A percentile compares a stretch with the other conserved stretches of the same genome.
These are phyloP conservation scores for Hypsizygus marmoreus DNA, from an alignment of 768 basidiomycete genomes.

Conservation along the genomic window DNA sequence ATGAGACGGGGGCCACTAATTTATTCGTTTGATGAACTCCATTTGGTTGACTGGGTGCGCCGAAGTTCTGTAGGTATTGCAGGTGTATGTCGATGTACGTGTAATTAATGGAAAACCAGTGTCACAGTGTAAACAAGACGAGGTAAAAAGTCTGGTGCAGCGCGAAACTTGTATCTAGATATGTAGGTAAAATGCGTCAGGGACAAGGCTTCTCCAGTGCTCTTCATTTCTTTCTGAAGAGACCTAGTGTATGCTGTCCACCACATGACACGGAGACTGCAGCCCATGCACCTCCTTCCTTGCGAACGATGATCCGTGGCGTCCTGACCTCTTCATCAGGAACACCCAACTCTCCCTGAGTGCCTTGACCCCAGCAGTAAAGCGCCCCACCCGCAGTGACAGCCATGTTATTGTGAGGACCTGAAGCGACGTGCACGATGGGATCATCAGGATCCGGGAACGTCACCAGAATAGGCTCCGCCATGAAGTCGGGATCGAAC, in stretches of 20 bases:
- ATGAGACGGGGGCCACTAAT: no score
- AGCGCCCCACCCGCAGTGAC: conserved; percentile 67
- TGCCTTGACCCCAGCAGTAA: conserved; percentile 79
- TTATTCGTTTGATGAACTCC: no score
- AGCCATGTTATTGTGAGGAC: conserved; percentile 72
- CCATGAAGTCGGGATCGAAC: conserved; percentile 57
- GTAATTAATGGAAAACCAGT: no score
- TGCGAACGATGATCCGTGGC: conserved; percentile 68
- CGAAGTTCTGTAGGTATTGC: no score
- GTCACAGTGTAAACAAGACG: no score
- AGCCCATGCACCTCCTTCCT: conserved; percentile 71
- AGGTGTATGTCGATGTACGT: no score
- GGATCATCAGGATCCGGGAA: conserved; percentile 69
- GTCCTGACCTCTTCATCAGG: conserved; percentile 60
- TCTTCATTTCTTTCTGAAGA: conserved; percentile 63
- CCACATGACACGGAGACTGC: conserved; percentile 71
- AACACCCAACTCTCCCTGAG: conserved; percentile 74
- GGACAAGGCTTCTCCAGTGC: no score
- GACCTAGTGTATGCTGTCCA: conserved; percentile 75
- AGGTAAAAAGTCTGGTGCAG: no score
- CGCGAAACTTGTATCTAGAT: not conserved
- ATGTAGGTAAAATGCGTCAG: not conserved
- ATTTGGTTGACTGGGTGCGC: no score
- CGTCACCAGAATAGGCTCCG: conserved; percentile 62
- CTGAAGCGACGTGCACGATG: conserved; percentile 65